These are phyloP conservation scores for Didymella segeticola DNA, from an alignment of 2,329 filamentous ascomycete species.

Conservation along the genomic window DNA sequence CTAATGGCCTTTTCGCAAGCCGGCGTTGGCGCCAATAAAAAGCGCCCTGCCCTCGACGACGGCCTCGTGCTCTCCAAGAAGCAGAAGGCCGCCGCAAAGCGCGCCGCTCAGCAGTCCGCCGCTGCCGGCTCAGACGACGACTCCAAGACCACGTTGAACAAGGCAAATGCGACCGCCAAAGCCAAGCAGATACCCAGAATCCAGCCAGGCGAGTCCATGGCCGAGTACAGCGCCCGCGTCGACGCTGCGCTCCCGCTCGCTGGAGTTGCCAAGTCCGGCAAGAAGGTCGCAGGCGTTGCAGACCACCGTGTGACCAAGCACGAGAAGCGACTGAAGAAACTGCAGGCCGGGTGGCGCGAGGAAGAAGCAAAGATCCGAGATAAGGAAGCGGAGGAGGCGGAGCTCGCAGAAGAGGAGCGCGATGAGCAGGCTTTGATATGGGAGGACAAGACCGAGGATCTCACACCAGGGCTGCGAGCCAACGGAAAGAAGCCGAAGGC, in stretches of 20 bases:
- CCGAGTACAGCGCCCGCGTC: slow-evolving; percentile 82
- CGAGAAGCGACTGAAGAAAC: slow-evolving; percentile 74
- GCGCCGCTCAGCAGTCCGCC: slow-evolving; percentile 8
- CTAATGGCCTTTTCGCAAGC: slow-evolving; percentile 77
- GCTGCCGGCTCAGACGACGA: slow-evolving; percentile 6
- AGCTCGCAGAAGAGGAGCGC: slow-evolving; percentile 69
- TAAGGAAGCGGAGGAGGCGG: slow-evolving; percentile 78
- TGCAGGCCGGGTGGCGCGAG: slow-evolving; percentile 65
- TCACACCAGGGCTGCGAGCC: slow-evolving; percentile 55
- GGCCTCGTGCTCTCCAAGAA: slow-evolving; percentile 61
- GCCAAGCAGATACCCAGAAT: slow-evolving; percentile 57
- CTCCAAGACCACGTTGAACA: not conserved
- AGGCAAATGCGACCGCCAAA: slow-evolving; percentile 35
- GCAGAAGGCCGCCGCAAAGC: slow-evolving; percentile 48
- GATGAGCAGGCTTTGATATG: slow-evolving; percentile 68
- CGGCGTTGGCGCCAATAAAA: slow-evolving; percentile 53
- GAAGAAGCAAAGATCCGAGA: slow-evolving; percentile 66
- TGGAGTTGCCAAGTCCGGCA: slow-evolving; percentile 67
- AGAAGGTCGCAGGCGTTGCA: slow-evolving; percentile 70
- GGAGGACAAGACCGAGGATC: slow-evolving; percentile 67
- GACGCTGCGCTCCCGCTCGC: slow-evolving; percentile 82
- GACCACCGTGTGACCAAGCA: slow-evolving; percentile 75
- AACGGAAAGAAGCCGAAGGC: slow-evolving; percentile 59
- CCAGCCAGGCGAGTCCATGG: slow-evolving; percentile 80
- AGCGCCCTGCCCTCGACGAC: slow-evolving; percentile 70